Evolutionary conservation across 306 rosid species (phyloP), one percentile per base, ranked within the genome.

Genomic region (Vicia sativa): DNA sequence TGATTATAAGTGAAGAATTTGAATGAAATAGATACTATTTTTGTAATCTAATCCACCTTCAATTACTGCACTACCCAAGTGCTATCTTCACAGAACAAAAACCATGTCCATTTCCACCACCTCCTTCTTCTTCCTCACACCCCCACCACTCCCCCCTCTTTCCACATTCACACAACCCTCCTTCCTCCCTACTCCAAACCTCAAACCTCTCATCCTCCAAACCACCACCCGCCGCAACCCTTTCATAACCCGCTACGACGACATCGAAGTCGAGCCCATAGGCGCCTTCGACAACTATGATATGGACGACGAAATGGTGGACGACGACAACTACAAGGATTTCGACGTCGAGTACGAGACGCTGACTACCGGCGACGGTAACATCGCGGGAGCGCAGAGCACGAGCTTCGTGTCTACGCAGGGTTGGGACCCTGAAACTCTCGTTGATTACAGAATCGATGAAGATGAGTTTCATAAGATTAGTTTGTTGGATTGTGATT

Each of bases 401-500:
- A 79, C 77, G 78, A 87, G 68, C 78, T 90, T 92, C 71, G 84
- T 90, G 8, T 76, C 84, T 6, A 90, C 93, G 2, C 93, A 76
- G 56, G 96, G 93, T 0, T 90, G 96, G 98, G 93, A 86, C 64
- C 87, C 96, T 0, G 96, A 89, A 67, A 85, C 68, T 77, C 74
- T 87, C 0, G 96, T 88, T n/a, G 93, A 90, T 49, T 90, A 92
- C 49, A 86, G 96, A 56, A 90, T 92, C 23, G 79, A 87, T 63
- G 96, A 89, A 60, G 96, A 90, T 3, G 98, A 92, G 77, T 92
- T 92, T 77, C 96, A 92, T 68, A 87, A 90, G 89, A 80, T 92
- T 59, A 65, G 87, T 71, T 78, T 92, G 78, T 28, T 83, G 23
- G 90, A 90, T 43, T 92, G 96, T 31, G 96, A 92, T 62, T 90